Conservation (phyloP, 106 monocot genomes). For the Hemerocallis citrina region DNA sequence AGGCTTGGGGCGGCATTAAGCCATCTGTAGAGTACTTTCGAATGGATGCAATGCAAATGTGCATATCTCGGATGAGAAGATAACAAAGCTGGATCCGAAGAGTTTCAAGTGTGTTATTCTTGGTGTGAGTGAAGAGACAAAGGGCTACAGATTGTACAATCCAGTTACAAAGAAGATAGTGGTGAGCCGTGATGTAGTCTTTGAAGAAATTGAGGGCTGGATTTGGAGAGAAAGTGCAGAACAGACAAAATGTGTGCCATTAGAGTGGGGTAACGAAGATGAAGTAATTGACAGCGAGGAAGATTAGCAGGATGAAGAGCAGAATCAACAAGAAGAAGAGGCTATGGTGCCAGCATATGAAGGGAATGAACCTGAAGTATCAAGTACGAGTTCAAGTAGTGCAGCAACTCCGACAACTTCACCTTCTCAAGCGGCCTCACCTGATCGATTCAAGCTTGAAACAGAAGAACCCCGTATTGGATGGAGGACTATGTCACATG, state of each 20-base stretch:
- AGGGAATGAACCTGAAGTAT: background rate
- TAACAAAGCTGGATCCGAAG: background rate
- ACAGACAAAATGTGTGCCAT: background rate
- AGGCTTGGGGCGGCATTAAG: conserved; percentile 8
- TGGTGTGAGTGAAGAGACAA: background rate
- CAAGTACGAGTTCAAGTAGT: background rate
- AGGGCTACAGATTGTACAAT: background rate
- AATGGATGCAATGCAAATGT: conserved; percentile 12
- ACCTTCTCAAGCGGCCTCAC: background rate
- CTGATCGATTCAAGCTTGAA: background rate
- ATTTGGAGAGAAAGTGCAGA: background rate
- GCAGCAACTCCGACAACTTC: background rate
- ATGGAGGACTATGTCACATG: background rate
- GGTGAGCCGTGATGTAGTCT: background rate
- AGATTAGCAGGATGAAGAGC: background rate
- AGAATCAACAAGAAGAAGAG: background rate
- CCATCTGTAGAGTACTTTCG: conserved; percentile 3
- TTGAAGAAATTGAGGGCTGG: background rate
- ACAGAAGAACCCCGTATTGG: background rate
- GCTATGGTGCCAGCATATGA: background rate
- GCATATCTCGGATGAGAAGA: background rate
- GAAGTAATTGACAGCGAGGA: background rate
- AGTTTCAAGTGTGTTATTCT: background rate
- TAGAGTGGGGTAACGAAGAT: background rate
- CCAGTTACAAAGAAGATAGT: background rate